A percentile compares a stretch with the other conserved stretches of the same genome.
These are phyloP conservation scores for Suillus tomentosus DNA, from an alignment of 768 basidiomycete genomes.

Conservation along the genomic window DNA sequence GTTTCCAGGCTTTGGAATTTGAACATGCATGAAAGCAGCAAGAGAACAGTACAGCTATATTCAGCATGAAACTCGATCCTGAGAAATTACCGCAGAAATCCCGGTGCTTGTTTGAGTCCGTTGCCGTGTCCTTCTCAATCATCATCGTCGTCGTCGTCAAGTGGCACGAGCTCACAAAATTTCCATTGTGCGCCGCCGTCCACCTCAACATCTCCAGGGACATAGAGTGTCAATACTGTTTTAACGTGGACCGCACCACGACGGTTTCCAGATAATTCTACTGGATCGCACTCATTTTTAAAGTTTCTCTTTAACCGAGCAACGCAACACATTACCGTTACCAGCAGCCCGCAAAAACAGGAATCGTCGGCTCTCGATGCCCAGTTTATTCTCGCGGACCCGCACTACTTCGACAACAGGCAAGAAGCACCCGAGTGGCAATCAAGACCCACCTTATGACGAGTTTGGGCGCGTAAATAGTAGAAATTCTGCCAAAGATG, in stretches of 20 bases:
- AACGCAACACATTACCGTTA: conserved; percentile 14
- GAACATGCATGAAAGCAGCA: conserved; percentile 2
- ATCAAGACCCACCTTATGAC: conserved; percentile 41
- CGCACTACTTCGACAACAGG: conserved; percentile 60
- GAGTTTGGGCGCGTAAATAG: conserved; percentile 67
- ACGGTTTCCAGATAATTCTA: conserved; percentile 4
- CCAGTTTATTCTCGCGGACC: conserved; percentile 72
- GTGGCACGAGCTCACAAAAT: not conserved
- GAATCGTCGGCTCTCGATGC: conserved; percentile 48
- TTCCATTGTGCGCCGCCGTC: not conserved
- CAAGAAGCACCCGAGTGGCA: conserved; percentile 37
- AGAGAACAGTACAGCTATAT: not conserved
- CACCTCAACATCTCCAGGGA: not conserved
- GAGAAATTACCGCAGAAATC: conserved; percentile 28
- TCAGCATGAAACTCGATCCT: conserved; percentile 18
- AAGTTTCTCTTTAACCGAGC: conserved; percentile 2
- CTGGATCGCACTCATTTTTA: conserved; percentile 4
- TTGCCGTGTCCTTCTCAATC: conserved; percentile 1
- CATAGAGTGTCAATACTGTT: no score
- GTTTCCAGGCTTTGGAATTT: not conserved
- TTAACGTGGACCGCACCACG: not conserved
- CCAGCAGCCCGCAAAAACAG: not conserved
- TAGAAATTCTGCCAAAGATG: conserved; percentile 42
- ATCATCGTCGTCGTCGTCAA: conserved; percentile 5
- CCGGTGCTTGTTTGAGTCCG: conserved; percentile 13